Conservation (phyloP, 768 basidiomycete species). For the Hericium coralloides region DNA sequence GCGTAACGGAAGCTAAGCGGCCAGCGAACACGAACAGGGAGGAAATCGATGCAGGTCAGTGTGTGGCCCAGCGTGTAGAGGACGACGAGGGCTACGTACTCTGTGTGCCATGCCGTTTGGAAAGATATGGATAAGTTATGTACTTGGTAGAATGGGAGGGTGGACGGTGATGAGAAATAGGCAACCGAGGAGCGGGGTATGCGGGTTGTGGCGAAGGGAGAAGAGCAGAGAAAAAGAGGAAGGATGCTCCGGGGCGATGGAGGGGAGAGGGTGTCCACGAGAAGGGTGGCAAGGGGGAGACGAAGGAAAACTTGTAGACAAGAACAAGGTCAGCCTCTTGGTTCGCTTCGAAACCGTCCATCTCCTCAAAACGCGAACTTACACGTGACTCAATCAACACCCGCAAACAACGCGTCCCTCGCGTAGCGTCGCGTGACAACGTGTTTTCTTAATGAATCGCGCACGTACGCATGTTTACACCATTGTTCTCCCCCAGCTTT, state of each 20-base stretch:
- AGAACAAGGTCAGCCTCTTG: conserved; percentile 13
- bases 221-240: neutral
- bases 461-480: neutral
- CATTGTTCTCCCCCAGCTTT: neutral
- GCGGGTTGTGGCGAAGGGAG: neutral
- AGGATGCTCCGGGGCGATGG: conserved; percentile 7
- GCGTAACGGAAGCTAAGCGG: conserved; percentile 53
- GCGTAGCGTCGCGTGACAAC: conserved; percentile 10
- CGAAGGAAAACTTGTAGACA: neutral
- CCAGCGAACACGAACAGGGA: conserved; percentile 2
- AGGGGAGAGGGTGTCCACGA: neutral
- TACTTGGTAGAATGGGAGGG: conserved; percentile 3
- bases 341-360: conserved; percentile 7
- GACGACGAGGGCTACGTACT: conserved; percentile 5
- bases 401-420: conserved; percentile 13
- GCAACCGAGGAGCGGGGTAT: neutral
- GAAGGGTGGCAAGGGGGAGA: conserved; percentile 1
- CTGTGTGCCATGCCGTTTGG: conserved; percentile 6
- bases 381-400: conserved; percentile 14
- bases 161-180: conserved; percentile 5
- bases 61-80: conserved; percentile 4
- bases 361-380: conserved; percentile 9
- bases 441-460: conserved; percentile 1
- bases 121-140: neutral
- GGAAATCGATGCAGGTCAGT: conserved; percentile 2